These are phyloP conservation scores for Danielozyma ontarioensis DNA, from an alignment of 805 yeast genomes.

Conservation along the genomic window DNA sequence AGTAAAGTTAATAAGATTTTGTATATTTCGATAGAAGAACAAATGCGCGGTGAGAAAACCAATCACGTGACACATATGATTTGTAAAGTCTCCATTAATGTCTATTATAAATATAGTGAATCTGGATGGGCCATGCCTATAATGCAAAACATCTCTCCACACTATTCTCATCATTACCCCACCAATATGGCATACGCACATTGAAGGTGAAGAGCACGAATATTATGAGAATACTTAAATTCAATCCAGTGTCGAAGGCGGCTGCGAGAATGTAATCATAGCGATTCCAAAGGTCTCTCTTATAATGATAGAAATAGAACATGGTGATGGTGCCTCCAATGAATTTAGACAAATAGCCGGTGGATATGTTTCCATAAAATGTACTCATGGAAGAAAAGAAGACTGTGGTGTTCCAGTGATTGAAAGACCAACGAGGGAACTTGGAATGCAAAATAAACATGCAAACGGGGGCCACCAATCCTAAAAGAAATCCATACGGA, in stretches of 20 bases:
- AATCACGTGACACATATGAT: no score
- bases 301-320: conserved; percentile 39
- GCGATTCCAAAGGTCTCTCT: conserved; percentile 34
- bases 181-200: conserved; percentile 38
- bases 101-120: no score
- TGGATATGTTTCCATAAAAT: conserved; percentile 46
- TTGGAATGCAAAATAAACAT: conserved; percentile 23
- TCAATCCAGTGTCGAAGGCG: conserved; percentile 48
- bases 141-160: conserved; percentile 45
- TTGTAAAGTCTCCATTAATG: no score
- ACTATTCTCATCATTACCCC: conserved; percentile 42
- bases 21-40: no score
- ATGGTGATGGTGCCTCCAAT: conserved; percentile 45
- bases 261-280: conserved; percentile 48
- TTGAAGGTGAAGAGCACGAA: conserved; percentile 30
- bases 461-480: conserved; percentile 32
- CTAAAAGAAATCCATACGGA: conserved; percentile 42
- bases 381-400: conserved; percentile 43
- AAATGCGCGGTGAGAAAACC: no score
- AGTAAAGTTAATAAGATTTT: no score
- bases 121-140: no score
- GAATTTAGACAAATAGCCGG: conserved; percentile 44
- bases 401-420: conserved; percentile 44
- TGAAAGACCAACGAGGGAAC: conserved; percentile 23
- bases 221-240: conserved; percentile 34